These are phyloP conservation scores for Chaetothyriales sp. DNA, from an alignment of 2,329 filamentous ascomycete genomes.

Conservation along the genomic window DNA sequence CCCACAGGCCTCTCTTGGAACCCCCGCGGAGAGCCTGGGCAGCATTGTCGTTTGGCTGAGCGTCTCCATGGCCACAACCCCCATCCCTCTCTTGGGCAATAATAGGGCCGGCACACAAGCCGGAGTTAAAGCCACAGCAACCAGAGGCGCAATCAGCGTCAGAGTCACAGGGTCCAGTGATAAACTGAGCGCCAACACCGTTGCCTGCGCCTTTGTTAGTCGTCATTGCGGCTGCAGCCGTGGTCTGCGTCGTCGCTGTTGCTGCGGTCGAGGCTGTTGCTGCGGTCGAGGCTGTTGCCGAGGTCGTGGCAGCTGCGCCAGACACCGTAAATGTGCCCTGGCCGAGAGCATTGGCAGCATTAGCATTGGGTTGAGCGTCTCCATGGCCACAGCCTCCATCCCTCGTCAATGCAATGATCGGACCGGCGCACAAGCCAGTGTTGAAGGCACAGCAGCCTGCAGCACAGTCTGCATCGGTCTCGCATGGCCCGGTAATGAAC, in stretches of 20 bases:
- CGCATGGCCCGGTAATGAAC: constrained; percentile 21
- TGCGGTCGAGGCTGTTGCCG: not conserved
- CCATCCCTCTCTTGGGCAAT: constrained; percentile 15
- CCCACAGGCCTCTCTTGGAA: not conserved
- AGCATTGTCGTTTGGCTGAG: constrained; percentile 17
- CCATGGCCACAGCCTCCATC: constrained; percentile 21
- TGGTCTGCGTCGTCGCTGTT: not conserved
- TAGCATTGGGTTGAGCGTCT: constrained; percentile 15
- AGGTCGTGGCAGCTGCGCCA: not conserved
- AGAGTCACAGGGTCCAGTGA: constrained; percentile 17
- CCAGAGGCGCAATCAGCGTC: constrained; percentile 22
- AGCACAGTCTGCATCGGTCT: constrained; percentile 19
- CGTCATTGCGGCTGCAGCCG: not conserved
- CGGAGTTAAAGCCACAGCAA: constrained; percentile 26
- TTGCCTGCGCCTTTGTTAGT: constrained; percentile 13
- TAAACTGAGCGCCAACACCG: constrained; percentile 24
- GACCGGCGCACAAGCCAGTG: constrained; percentile 23
- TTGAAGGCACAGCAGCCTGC: constrained; percentile 26
- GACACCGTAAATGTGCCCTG: constrained; percentile 1
- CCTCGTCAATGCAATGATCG: constrained; percentile 11
- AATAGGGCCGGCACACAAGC: constrained; percentile 22
- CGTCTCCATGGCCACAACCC: constrained; percentile 20
- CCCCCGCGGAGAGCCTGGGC: constrained; percentile 10
- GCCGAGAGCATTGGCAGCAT: constrained; percentile 13
- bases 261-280: not conserved